Base-by-base conservation (phyloP, 2,329 filamentous ascomycete genomes). In the Pyricularia pennisetigena region DNA sequence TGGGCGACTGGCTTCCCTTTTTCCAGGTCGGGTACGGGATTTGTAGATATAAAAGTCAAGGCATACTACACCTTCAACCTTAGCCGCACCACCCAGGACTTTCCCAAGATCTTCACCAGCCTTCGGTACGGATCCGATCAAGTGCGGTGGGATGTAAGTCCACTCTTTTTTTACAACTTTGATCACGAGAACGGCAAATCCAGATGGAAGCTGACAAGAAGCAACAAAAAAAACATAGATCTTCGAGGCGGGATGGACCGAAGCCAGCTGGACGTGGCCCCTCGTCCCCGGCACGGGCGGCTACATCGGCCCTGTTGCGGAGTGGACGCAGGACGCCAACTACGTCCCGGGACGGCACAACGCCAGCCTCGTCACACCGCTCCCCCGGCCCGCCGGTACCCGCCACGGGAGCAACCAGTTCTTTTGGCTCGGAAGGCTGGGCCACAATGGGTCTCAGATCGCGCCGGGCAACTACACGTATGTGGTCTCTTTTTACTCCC, bases 401-500 rank as follows among this genome's bases (percentile, higher is more conserved):
- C 41, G 41, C 41, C 16, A 54, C 20, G 41, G 8, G 41, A 6
- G 3, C 20, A 20, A 10, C 20, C 41, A 54, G 20, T 72, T 66
- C 57, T 69, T 69, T 69, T 72, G 71, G 70, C 66, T 71, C 4
- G 71, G 71, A 12, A 67, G 65, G 2, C 64, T 72, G 14, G 69
- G 66, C 64, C 41, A 65, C 66, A 71, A 72, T 57, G 70, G 78
- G 73, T 32, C 80, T 76, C 69, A 72, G 71, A 61, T 73, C 76
- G 30, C 73, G 75, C 49, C 77, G 76, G n/a, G 76, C 74, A 54
- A 71, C 73, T 69, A 79, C 74, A 12, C 75, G 65, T 67, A 30
- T 28, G 65, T 67, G 12, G 20, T n/a, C 7, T 54, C 41, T 54
- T 9, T 54, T n/a, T 54, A n/a, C 16, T 41, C 12, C 32, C 12